These are phyloP conservation scores for Vigna radiata DNA, from an alignment of 306 rosid species.

Conservation along the genomic window DNA sequence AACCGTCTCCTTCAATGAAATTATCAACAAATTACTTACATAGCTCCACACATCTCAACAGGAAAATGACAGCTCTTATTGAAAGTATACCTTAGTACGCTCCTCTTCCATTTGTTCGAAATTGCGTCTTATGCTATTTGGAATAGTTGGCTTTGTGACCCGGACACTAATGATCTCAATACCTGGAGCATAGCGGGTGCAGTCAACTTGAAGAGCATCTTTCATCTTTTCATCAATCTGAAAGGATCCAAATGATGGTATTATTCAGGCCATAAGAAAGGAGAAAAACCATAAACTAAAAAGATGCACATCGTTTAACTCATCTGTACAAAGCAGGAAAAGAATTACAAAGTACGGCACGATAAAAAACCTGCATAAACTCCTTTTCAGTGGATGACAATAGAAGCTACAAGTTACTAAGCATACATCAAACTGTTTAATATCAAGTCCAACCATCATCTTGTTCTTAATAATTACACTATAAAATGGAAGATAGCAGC, in stretches of 20 bases:
- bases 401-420: slow-evolving; percentile 21
- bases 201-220: slow-evolving; percentile 93
- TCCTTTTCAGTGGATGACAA: slow-evolving; percentile 26
- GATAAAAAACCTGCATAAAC: slow-evolving; percentile 30
- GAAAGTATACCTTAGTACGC: slow-evolving; percentile 79
- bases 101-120: slow-evolving; percentile 96
- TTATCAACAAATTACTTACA: background rate
- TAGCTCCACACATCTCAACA: slow-evolving; percentile 21
- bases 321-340: slow-evolving; percentile 11
- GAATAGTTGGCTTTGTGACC: slow-evolving; percentile 90
- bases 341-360: slow-evolving; percentile 17
- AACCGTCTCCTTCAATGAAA: slow-evolving; percentile 36
- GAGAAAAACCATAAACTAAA: slow-evolving; percentile 22
- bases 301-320: background rate
- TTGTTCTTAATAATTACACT: slow-evolving; percentile 18
- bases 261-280: slow-evolving; percentile 1
- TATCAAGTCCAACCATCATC: background rate
- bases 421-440: slow-evolving; percentile 23
- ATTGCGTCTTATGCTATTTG: slow-evolving; percentile 72
- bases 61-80: slow-evolving; percentile 25
- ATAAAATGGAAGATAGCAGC: background rate
- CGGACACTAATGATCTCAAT: slow-evolving; percentile 89
- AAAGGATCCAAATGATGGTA: slow-evolving; percentile 28
- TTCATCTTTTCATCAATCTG: slow-evolving; percentile 98
- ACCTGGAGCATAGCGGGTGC: slow-evolving; percentile 93